These are phyloP conservation scores for Corymbia calophylla DNA, from an alignment of 441 rosid genomes.

Conservation along the genomic window DNA sequence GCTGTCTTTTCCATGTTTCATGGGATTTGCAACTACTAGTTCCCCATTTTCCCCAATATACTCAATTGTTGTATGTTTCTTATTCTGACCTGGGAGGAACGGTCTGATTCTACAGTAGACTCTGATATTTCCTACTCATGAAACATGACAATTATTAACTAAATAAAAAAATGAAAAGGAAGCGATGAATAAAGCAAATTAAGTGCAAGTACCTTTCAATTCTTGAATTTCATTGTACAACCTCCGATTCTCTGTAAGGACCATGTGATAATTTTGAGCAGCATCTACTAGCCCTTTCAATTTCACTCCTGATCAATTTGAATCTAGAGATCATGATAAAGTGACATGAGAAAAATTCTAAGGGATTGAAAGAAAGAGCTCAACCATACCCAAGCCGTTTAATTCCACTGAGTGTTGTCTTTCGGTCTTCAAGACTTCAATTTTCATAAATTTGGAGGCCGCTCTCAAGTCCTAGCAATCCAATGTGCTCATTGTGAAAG, in stretches of 20 bases:
- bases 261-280: slow-evolving; percentile 55
- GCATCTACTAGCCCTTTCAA: slow-evolving; percentile 62
- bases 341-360: background rate
- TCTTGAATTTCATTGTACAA: slow-evolving; percentile 76
- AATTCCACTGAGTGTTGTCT: slow-evolving; percentile 47
- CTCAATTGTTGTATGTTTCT: slow-evolving; percentile 49
- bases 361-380: background rate
- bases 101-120: slow-evolving; percentile 74
- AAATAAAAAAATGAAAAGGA: background rate
- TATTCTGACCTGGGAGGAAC: slow-evolving; percentile 62
- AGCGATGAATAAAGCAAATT: background rate
- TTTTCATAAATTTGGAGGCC: slow-evolving; percentile 51
- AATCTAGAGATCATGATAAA: slow-evolving; percentile 8
- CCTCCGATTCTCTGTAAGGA: slow-evolving; percentile 57
- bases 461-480: slow-evolving; percentile 50
- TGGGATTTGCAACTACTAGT: slow-evolving; percentile 58
- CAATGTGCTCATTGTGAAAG: slow-evolving; percentile 2
- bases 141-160: slow-evolving; percentile 7
- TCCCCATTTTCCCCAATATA: slow-evolving; percentile 67
- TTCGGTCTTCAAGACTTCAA: slow-evolving; percentile 51
- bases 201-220: slow-evolving; percentile 46
- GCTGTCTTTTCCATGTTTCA: slow-evolving; percentile 50
- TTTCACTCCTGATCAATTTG: slow-evolving; percentile 36
- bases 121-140: slow-evolving; percentile 55
- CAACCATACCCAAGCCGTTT: slow-evolving; percentile 40